Evolutionary conservation across 176 grass and related monocot species (phyloP).

Genomic region (Cocos nucifera): DNA sequence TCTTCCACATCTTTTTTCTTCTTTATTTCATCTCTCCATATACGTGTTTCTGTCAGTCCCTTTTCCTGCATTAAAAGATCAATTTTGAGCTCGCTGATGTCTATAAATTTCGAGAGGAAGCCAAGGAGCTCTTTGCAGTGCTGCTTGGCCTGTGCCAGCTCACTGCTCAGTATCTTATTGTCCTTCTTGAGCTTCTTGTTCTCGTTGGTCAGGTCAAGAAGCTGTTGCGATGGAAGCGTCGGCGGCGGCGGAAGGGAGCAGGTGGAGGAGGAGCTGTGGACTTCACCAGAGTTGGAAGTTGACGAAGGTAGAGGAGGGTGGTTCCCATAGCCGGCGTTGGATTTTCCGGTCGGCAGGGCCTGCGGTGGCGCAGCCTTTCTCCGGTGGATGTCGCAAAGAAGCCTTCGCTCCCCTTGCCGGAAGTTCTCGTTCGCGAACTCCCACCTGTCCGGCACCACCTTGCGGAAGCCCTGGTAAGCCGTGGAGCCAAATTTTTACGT

Average conservation of each 20-base stretch:
- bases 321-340: neutral
- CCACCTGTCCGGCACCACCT: constrained; percentile 20
- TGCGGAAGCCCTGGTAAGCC: constrained; percentile 16
- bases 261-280: constrained; percentile 27
- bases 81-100: constrained; percentile 20
- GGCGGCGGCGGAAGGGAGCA: constrained; percentile 17
- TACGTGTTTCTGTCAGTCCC: neutral
- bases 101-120: constrained; percentile 26
- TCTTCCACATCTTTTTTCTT: neutral
- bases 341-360: neutral
- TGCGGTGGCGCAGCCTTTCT: constrained; percentile 1
- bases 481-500: no score
- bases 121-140: constrained; percentile 22
- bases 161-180: constrained; percentile 22
- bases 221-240: neutral
- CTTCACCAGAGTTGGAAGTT: constrained; percentile 5
- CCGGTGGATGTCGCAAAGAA: constrained; percentile 8
- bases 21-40: neutral
- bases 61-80: constrained; percentile 12
- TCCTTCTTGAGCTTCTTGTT: constrained; percentile 35
- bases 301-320: neutral
- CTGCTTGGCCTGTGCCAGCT: constrained; percentile 17
- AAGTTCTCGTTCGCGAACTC: constrained; percentile 24
- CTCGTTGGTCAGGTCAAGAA: constrained; percentile 15
- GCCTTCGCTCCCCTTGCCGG: constrained; percentile 17